These are phyloP conservation scores for Didymosphaeria variabile DNA, from an alignment of 2,329 filamentous ascomycete species.

Conservation along the genomic window DNA sequence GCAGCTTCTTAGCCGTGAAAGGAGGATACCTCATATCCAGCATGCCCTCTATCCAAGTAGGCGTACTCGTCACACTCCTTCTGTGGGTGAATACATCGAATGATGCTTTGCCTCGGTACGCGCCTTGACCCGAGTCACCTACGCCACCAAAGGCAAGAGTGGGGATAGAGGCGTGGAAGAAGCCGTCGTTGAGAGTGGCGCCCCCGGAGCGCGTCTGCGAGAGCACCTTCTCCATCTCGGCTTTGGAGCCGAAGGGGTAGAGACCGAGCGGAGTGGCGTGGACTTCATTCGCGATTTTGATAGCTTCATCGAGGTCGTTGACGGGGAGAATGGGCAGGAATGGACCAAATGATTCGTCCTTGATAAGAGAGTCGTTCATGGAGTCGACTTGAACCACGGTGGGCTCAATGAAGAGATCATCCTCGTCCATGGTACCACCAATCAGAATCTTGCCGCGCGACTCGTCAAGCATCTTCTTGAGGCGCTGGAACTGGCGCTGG, in stretches of 20 bases:
- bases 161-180: constrained; percentile 74
- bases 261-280: constrained; percentile 85
- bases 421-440: constrained; percentile 83
- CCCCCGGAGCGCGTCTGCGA: constrained; percentile 60
- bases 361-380: constrained; percentile 78
- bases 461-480: constrained; percentile 91
- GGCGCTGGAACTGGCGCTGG: constrained; percentile 76
- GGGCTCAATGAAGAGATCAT: constrained; percentile 84
- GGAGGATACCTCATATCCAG: constrained; percentile 74
- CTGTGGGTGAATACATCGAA: constrained; percentile 75
- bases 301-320: constrained; percentile 83
- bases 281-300: constrained; percentile 80
- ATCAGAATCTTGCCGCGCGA: constrained; percentile 84
- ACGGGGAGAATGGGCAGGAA: constrained; percentile 84
- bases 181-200: constrained; percentile 64
- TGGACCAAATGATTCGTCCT: constrained; percentile 92
- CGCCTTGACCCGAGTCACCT: constrained; percentile 77
- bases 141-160: constrained; percentile 85
- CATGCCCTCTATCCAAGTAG: constrained; percentile 72
- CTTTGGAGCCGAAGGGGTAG: constrained; percentile 84
- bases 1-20: constrained; percentile 63
- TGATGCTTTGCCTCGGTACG: constrained; percentile 79
- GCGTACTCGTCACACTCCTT: constrained; percentile 68
- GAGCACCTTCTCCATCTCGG: constrained; percentile 73
- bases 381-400: constrained; percentile 88